These are phyloP conservation scores for Peronospora farinosa DNA, from an alignment of 352 stramenopile genomes.

Conservation along the genomic window DNA sequence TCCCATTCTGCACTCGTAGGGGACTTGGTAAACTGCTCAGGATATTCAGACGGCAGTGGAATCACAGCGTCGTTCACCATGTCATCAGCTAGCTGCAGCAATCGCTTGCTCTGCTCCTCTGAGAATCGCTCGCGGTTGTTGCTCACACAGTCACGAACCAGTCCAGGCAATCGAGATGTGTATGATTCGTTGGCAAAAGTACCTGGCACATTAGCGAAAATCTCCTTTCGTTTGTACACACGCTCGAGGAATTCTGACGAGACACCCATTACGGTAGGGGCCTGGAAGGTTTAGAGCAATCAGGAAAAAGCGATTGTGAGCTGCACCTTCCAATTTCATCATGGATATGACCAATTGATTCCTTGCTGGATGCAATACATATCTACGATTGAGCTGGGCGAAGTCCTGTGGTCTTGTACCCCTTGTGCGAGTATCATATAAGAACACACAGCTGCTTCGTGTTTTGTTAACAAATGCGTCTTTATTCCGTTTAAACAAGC, in stretches of 20 bases:
- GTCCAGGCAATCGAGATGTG: slow-evolving; percentile 44
- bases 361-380: not conserved
- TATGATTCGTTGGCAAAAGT: slow-evolving; percentile 69
- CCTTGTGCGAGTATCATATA: too few relatives aligned
- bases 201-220: slow-evolving; percentile 40
- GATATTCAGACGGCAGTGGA: slow-evolving; percentile 37
- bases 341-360: not conserved
- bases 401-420: not conserved
- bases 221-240: slow-evolving; percentile 35
- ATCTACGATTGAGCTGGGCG: not conserved
- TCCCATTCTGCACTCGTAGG: slow-evolving; percentile 45
- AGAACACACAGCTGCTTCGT: too few relatives aligned
- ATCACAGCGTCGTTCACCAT: slow-evolving; percentile 42
- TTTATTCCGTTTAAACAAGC: slow-evolving; percentile 18
- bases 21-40: slow-evolving; percentile 30
- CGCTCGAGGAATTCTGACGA: slow-evolving; percentile 40
- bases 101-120: slow-evolving; percentile 23
- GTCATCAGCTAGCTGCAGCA: slow-evolving; percentile 40
- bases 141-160: slow-evolving; percentile 48
- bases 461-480: slow-evolving; percentile 9
- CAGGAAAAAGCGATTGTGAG: slow-evolving; percentile 11
- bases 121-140: slow-evolving; percentile 44
- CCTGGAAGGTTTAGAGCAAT: not conserved
- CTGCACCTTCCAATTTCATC: slow-evolving; percentile 1
- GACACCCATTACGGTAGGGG: slow-evolving; percentile 16